Conservation (phyloP, 1,139 yeast genomes). For the Nadsonia commutata region DNA sequence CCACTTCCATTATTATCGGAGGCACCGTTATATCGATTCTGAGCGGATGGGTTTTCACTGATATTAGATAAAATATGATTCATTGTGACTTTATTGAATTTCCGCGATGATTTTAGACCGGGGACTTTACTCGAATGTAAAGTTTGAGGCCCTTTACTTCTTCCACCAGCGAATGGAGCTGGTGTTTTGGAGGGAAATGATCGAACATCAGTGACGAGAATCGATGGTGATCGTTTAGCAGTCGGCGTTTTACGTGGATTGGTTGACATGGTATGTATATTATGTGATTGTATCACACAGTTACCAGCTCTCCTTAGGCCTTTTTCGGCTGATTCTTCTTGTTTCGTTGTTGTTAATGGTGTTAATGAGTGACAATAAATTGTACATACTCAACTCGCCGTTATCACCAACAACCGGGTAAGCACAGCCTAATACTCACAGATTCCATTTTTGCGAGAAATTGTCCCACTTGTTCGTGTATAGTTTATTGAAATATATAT, state of each 20-base stretch:
- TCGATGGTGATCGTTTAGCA: conserved; percentile 74
- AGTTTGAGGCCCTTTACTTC: conserved; percentile 7
- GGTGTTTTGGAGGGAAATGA: conserved; percentile 41
- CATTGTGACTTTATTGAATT: conserved; percentile 19
- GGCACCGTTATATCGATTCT: conserved; percentile 27
- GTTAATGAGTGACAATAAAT: too few relatives aligned
- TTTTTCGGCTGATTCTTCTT: too few relatives aligned
- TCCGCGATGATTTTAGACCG: conserved; percentile 4
- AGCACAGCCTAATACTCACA: too few relatives aligned
- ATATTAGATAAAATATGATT: conserved; percentile 41
- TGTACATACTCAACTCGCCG: too few relatives aligned
- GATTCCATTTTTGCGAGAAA: too few relatives aligned
- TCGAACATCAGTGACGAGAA: conserved; percentile 79
- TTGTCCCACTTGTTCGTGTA: too few relatives aligned
- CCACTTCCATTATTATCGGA: background rate
- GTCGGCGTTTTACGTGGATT: background rate
- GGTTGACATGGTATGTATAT: too few relatives aligned
- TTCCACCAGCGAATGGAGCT: conserved; percentile 56
- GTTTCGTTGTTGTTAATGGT: too few relatives aligned
- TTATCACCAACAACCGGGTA: too few relatives aligned
- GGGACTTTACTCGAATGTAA: background rate
- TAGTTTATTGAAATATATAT: background rate
- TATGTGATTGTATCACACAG: too few relatives aligned
- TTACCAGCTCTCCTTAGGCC: too few relatives aligned
- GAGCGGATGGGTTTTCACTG: conserved; percentile 78